Evolutionary conservation across 768 basidiomycete species (phyloP), one percentile per base, ranked within the genome.

Genomic region (Lactarius hatsudake): DNA sequence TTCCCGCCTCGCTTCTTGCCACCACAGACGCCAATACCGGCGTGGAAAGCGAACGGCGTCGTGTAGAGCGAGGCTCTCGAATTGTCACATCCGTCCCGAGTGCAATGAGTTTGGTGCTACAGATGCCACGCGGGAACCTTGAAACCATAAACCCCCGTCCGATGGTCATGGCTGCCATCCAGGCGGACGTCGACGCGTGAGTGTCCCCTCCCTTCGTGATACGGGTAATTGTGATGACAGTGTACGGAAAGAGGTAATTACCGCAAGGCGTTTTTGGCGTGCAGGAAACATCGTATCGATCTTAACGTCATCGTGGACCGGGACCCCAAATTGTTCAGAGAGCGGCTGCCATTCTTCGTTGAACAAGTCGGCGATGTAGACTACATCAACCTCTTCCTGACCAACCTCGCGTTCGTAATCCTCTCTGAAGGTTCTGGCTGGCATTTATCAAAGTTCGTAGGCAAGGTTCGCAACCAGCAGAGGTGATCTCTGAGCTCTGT

Each of bases 91-190:
- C 89, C 15, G 89, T 97, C 0, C 90, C 95, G 0, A 94, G 89
- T 66, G 79, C 86, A 9, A 98, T 96, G 93, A 88, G 84, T 71
- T 77, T 99, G 40, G 91, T 98, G 0, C 79, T 99, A 12, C 97
- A 99, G 78, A 98, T 98, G 96, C 97, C 96, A 0, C 80, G 97
- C 70, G 97, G 97, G 1, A 98, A 98, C 77, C 74, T 99, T 67
- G 97, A 99, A 79, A 98, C 94, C 1, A 88, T 99, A 62, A 93
- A 90, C 72, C 97, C 97, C 3, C 82, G 97, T 53, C 91, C 96
- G 15, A 77, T 99, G 72, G 95, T 98, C 20, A 86, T 97, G 81
- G 84, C 88, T 64, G 88, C 93, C 6, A 88, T 98, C 1, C 84
- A 85, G 60, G 81, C 84, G 61, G 91, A 96, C 73, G 79, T 98